phyloP scores from a whole-genome alignment of 805 yeast genomes.

The Candida germanica region DNA sequence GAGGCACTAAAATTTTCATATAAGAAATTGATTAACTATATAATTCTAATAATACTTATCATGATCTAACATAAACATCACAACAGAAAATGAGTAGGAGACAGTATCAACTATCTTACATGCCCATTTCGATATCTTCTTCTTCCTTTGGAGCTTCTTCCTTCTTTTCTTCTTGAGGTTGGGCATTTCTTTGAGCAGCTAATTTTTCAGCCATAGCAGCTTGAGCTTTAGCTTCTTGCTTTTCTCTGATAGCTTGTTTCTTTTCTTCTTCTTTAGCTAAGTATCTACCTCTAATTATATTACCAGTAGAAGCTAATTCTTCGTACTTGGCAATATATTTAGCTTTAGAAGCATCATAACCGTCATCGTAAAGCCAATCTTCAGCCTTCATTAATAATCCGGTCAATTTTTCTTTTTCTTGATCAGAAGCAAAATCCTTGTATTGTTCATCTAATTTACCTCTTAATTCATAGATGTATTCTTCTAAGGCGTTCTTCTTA shows the following conservation, averaged over 20 bases:
- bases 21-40: no score
- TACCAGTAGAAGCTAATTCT: conserved; percentile 92
- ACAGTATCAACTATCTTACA: conserved; percentile 17
- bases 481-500: conserved; percentile 97
- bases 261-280: conserved; percentile 92
- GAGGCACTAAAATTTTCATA: no score
- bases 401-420: conserved; percentile 78
- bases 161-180: conserved; percentile 18
- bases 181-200: conserved; percentile 72
- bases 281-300: conserved; percentile 93
- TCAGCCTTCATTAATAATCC: conserved; percentile 80
- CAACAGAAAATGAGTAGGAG: neutral
- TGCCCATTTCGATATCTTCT: conserved; percentile 35
- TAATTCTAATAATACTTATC: neutral
- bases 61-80: neutral
- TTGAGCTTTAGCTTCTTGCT: conserved; percentile 83
- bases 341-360: conserved; percentile 94
- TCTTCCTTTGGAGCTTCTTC: conserved; percentile 23
- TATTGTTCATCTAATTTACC: conserved; percentile 94
- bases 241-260: conserved; percentile 81
- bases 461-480: conserved; percentile 95
- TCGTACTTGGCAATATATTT: conserved; percentile 97
- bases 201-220: conserved; percentile 79
- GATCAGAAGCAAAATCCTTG: conserved; percentile 82
- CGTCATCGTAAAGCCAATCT: conserved; percentile 98